Percentiles rank a stretch among this genome's conserved stretches.
Evolutionary conservation across 202 grass and related monocot species (phyloP).

Genomic region (Thinopyrum obtusiflorum): DNA sequence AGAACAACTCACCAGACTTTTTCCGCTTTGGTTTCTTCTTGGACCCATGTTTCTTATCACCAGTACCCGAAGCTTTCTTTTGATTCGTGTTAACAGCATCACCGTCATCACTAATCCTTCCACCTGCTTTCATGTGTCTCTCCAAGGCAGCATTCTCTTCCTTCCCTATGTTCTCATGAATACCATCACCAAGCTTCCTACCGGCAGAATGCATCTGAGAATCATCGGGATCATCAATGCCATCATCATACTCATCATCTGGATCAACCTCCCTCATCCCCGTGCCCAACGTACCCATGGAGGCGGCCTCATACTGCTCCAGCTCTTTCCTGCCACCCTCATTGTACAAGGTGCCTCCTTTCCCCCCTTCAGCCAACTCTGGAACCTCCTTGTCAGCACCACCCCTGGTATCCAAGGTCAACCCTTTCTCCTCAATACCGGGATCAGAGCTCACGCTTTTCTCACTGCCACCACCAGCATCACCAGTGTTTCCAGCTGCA

Average conservation of each 20-base stretch:
- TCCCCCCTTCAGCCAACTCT: constrained; percentile 38
- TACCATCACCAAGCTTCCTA: constrained; percentile 37
- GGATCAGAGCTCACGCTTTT: constrained; percentile 24
- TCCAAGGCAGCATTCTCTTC: constrained; percentile 14
- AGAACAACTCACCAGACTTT: constrained; percentile 57
- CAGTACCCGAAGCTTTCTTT: constrained; percentile 42
- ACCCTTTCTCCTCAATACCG: constrained; percentile 25
- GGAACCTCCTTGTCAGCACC: constrained; percentile 34
- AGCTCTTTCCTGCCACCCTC: constrained; percentile 80
- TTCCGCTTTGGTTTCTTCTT: constrained; percentile 84
- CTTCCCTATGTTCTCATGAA: constrained; percentile 22
- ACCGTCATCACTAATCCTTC: background rate
- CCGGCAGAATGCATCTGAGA: constrained; percentile 20
- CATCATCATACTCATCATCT: constrained; percentile 95
- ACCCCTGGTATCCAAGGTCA: background rate
- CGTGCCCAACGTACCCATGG: constrained; percentile 18
- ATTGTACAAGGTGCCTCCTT: constrained; percentile 63
- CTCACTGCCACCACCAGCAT: constrained; percentile 2
- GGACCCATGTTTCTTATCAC: constrained; percentile 63
- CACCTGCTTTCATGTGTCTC: constrained; percentile 7
- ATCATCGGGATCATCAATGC: constrained; percentile 56
- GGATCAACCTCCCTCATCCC: constrained; percentile 53
- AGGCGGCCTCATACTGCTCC: constrained; percentile 64
- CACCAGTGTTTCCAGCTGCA: background rate
- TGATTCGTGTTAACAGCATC: constrained; percentile 9